Base-by-base conservation (phyloP, 2,329 filamentous ascomycete species). In the Fusarium sacchari region DNA sequence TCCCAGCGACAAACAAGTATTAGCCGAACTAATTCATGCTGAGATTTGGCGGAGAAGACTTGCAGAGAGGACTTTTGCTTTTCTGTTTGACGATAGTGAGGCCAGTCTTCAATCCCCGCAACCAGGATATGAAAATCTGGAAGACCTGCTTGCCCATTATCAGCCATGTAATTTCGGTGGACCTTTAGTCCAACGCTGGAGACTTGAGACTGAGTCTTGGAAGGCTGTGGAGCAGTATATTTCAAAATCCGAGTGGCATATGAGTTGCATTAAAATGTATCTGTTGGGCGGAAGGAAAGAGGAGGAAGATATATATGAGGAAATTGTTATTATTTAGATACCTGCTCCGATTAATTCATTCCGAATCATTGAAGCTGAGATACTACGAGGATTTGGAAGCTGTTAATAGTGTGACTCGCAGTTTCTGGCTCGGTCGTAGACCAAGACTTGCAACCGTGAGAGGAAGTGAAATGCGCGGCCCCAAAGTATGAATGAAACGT, bases 401-500 rank as follows among this genome's bases (percentile, higher is more conserved):
- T 50, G 2, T 7, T 17, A 6, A n/a, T 4, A 10, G 4, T 24
- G 5, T 24, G 28, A 50, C 1, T 50, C 7, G 22, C 2, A 9
- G 4, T 24, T n/a, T 3, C n/a, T 26, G 15, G 24, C 30, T 36
- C 17, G 9, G 7, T 15, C 17, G 6, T 7, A 8, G 30, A 28
- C 28, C 7, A 28, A 28, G 28, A 28, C 28, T 28, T 28, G 28
- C 28, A 28, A 28, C 28, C 15, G 7, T 5, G 22, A 18, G 6
- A 28, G 3, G 5, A 18, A 5, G 15, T 11, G 7, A 14, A 22
- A 24, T 50, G 11, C 22, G 7, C 17, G 0, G 15, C 11, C 6
- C 0, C 3, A 5, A 26, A 0, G 0, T 2, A 2, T 26, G 3
- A 22, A 18, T 28, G 24, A 13, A 53, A 55, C 50, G 3, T 55